These are phyloP conservation scores for Dactylis glomerata DNA, from an alignment of 176 grass and related monocot species.

Conservation along the genomic window DNA sequence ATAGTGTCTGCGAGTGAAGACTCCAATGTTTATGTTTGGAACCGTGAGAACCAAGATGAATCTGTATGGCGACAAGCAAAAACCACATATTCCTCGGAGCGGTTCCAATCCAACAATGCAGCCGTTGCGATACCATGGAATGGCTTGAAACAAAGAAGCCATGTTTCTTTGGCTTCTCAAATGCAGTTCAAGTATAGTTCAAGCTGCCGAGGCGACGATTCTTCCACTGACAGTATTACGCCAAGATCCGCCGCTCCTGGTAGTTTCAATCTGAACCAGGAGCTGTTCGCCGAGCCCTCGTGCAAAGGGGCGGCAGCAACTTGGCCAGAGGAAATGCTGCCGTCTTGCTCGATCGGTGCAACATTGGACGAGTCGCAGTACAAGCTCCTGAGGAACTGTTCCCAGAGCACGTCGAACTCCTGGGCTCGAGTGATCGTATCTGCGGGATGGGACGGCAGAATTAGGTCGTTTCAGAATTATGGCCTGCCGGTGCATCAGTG, in stretches of 20 bases:
- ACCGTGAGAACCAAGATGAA: slow-evolving; percentile 50
- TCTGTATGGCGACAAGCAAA: slow-evolving; percentile 53
- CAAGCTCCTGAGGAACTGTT: slow-evolving; percentile 66
- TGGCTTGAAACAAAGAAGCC: slow-evolving; percentile 37
- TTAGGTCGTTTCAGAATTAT: slow-evolving; percentile 86
- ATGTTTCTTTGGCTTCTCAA: slow-evolving; percentile 26
- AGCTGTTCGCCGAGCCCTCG: slow-evolving; percentile 47
- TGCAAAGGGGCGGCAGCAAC: slow-evolving; percentile 67
- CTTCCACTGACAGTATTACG: slow-evolving; percentile 13
- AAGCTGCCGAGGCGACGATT: slow-evolving; percentile 21
- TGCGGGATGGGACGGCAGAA: slow-evolving; percentile 75
- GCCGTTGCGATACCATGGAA: slow-evolving; percentile 80
- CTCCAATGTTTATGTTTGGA: slow-evolving; percentile 80
- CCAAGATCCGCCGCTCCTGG: slow-evolving; percentile 41
- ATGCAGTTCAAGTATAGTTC: slow-evolving; percentile 11
- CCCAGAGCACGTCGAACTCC: slow-evolving; percentile 54
- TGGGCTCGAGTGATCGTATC: slow-evolving; percentile 91
- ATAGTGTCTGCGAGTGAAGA: slow-evolving; percentile 78
- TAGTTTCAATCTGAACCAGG: slow-evolving; percentile 60
- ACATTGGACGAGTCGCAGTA: slow-evolving; percentile 47
- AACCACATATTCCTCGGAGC: slow-evolving; percentile 71
- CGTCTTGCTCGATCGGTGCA: slow-evolving; percentile 30
- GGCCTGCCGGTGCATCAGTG: slow-evolving; percentile 63
- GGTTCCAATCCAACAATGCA: slow-evolving; percentile 55
- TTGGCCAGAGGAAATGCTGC: slow-evolving; percentile 92